Evolutionary conservation across 345 rosid genomes (phyloP).

Genomic region (Citrus reticulata): DNA sequence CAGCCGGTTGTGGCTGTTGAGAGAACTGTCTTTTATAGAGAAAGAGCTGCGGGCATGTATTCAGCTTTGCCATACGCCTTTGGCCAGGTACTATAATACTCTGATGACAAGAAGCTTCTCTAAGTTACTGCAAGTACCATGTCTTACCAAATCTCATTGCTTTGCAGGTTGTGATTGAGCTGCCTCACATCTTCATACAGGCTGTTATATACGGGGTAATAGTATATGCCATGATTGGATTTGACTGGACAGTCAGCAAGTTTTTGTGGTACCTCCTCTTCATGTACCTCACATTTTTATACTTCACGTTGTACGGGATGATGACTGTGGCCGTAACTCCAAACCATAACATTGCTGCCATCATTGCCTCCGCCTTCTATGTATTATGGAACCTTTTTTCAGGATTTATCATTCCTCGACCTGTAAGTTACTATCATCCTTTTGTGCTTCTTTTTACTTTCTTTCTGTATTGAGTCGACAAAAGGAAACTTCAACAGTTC

Average conservation of each 20-base stretch:
- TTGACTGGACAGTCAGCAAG: conserved; percentile 43
- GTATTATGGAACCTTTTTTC: conserved; percentile 62
- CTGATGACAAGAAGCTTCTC: background rate
- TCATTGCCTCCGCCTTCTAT: conserved; percentile 44
- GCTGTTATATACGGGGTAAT: conserved; percentile 44
- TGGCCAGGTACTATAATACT: conserved; percentile 42
- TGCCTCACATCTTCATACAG: conserved; percentile 48
- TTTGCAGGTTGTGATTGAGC: conserved; percentile 47
- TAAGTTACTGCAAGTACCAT: background rate
- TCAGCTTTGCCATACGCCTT: conserved; percentile 74
- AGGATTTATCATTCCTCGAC: conserved; percentile 50
- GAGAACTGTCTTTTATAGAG: conserved; percentile 68
- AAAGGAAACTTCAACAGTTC: background rate
- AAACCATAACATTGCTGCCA: conserved; percentile 47
- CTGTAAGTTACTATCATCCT: conserved; percentile 19
- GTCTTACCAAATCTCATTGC: background rate
- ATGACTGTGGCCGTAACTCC: conserved; percentile 64
- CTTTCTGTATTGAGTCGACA: background rate
- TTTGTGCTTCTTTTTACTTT: background rate
- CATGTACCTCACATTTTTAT: conserved; percentile 59
- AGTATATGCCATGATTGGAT: conserved; percentile 62
- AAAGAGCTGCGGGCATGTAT: conserved; percentile 75
- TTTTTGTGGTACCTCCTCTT: conserved; percentile 60
- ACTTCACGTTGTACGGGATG: conserved; percentile 67
- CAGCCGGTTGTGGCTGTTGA: conserved; percentile 67